Evolutionary conservation across 192 early-diverging fungal species (phyloP), one percentile per base, ranked within the genome.

Genomic region (Coemansia sp.): DNA sequence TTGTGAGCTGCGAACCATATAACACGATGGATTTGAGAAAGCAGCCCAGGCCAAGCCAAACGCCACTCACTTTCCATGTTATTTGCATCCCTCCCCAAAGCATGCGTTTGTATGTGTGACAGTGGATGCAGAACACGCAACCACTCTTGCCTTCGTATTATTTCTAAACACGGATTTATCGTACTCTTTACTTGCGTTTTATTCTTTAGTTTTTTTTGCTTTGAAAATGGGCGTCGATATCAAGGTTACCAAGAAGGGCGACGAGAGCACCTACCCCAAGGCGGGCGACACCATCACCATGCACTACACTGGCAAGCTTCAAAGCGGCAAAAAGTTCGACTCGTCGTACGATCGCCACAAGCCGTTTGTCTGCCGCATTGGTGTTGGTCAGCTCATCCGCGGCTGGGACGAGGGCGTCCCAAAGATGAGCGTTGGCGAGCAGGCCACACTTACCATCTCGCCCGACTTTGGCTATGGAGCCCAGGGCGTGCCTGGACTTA

Each of bases 371-470:
- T 93, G 90, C 82, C 82, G 78, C 46, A 97, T 99, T 67, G 97
- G 97, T 68, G 90, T 94, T 26, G 93, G 94, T 3, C 93, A 89
- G 70, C 95, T 99, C 64, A 99, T 99, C 77, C 77, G 84, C 59
- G 93, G 90, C 63, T 91, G 91, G 92, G 88, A 88, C 70, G 84
- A 89, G 85, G 95, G 93, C 78, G 94, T 99, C 56, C 93, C 93
- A n/a, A 82, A 94, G 78, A 89, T 99, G 88, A 93, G 90, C 57
- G 69, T 96, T 30, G 95, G 95, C 68, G 88, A 97, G 85, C 83
- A 85, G 64, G 93, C 95, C 52, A 92, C 79, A 66, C 83, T 99
- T 31, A 85, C 82, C 59, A 95, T 95, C 71, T 87, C 91, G 45
- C 79, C 89, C 66, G 94, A 94, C 72, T 93, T 83, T 77, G 92